Base-by-base conservation (phyloP, 169 alveolate genomes). In the Eimeria zaria region DNA sequence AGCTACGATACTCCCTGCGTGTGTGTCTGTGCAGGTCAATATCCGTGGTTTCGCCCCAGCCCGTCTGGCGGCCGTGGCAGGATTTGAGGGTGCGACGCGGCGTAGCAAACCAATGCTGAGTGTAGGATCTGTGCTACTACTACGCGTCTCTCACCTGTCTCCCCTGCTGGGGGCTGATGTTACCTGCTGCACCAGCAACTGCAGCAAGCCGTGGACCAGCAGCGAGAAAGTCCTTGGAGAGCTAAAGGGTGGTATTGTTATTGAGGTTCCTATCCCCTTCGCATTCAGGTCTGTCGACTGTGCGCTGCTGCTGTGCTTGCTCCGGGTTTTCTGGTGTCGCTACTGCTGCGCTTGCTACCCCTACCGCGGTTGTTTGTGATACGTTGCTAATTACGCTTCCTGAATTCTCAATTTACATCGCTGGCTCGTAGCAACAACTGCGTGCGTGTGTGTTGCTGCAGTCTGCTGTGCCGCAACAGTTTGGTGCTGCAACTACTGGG, bases 171-270 rank as follows among this genome's bases (percentile, higher is more conserved):
- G 91, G 30, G 96, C 96, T 9, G 91, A 91, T n/a, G 83, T 91
- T 7, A 91, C 91, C 53, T 91, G 96, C 84, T 60, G 88, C 71
- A 83, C 64, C 91, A 67, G 84, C 91, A 91, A 60, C 96, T 91
- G 96, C 91, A 91, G 89, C 91, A 91, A 91, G 64, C 80, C 96
- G 60, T 91, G 96, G 96, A 76, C 90, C 55, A 74, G 91, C 85
- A 55, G n/a, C 16, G 96, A 91, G 71, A 91, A 91, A 60, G 60
- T 78, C 7, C 71, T 91, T 36, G 96, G 96, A 36, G 96, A 91
- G 53, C 91, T 91, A 8, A 51, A 78, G 51, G 96, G 84, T 20
- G 96, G 96, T 33, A n/a, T 58, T 55, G 60, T 91, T 14, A 27
- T 91, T 36, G 96, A 91, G 60, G 91, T 91, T 4, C 91, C 96